These are phyloP conservation scores for Arachis monticola DNA, from an alignment of 331 rosid species.

Conservation along the genomic window DNA sequence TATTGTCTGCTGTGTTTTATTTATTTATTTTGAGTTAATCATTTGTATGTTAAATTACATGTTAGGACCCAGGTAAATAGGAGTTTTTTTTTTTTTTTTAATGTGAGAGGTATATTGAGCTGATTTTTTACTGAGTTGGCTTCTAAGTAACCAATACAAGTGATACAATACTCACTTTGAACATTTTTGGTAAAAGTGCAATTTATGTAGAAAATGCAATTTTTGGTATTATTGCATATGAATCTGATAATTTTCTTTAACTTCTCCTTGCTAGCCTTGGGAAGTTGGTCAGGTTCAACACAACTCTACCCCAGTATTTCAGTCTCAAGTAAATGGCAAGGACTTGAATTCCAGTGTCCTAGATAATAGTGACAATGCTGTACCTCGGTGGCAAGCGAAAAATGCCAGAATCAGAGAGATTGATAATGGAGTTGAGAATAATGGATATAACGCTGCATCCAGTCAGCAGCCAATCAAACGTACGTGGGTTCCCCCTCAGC, in stretches of 20 bases:
- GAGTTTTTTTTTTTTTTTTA: not conserved
- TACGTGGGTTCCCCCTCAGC: slow-evolving; percentile 85
- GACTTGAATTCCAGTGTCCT: slow-evolving; percentile 44
- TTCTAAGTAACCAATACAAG: not conserved
- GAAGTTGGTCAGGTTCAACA: slow-evolving; percentile 58
- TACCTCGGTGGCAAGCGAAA: slow-evolving; percentile 68
- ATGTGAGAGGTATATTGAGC: not conserved
- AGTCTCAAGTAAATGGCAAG: slow-evolving; percentile 51
- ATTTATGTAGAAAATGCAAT: slow-evolving; percentile 15
- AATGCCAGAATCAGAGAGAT: slow-evolving; percentile 60
- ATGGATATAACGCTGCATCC: slow-evolving; percentile 39
- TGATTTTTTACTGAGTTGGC: slow-evolving; percentile 5
- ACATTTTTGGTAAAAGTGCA: not conserved
- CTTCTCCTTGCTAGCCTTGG: slow-evolving; percentile 72
- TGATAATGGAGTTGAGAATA: slow-evolving; percentile 54
- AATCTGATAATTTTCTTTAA: slow-evolving; percentile 38
- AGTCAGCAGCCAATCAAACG: slow-evolving; percentile 56
- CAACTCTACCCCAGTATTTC: slow-evolving; percentile 49
- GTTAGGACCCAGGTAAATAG: not conserved
- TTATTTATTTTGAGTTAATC: not conserved
- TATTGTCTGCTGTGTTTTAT: slow-evolving; percentile 1
- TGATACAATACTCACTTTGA: not conserved
- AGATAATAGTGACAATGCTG: slow-evolving; percentile 54
- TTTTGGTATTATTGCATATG: slow-evolving; percentile 14
- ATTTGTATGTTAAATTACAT: not conserved